phyloP scores from a whole-genome alignment of 768 basidiomycete genomes.

The Tylopilus sp. region DNA sequence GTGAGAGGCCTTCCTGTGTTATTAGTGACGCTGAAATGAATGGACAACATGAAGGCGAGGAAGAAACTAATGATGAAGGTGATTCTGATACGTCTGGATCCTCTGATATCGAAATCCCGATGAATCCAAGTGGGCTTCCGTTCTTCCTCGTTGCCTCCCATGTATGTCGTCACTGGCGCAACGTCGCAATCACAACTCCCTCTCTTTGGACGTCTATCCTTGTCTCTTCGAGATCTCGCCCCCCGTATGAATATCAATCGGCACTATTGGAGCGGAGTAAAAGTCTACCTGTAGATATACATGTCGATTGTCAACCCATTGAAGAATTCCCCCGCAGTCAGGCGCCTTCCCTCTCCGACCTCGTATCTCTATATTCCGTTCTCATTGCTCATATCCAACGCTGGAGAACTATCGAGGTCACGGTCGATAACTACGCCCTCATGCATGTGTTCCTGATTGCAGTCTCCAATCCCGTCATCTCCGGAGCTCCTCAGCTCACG shows the following conservation, averaged over 20 bases:
- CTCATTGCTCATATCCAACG: neutral
- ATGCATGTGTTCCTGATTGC: neutral
- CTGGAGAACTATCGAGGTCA: neutral
- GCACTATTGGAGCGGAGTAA: constrained; percentile 54
- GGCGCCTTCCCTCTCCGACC: neutral
- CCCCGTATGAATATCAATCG: constrained; percentile 43
- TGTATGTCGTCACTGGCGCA: neutral
- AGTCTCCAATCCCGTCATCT: neutral
- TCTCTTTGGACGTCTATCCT: constrained; percentile 51
- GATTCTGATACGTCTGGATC: constrained; percentile 4
- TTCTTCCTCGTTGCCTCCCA: constrained; percentile 43
- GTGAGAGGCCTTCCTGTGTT: constrained; percentile 17
- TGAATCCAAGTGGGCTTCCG: constrained; percentile 8
- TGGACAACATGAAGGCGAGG: neutral
- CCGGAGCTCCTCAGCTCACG: neutral
- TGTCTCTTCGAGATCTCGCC: constrained; percentile 25
- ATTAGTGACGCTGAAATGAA: constrained; percentile 2
- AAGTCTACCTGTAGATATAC: constrained; percentile 50
- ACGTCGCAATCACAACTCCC: constrained; percentile 51
- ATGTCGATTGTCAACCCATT: constrained; percentile 41
- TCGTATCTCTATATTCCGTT: neutral
- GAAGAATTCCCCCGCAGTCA: constrained; percentile 16
- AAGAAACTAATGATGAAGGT: neutral
- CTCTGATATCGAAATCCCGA: neutral
- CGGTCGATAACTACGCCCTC: neutral